These are phyloP conservation scores for Penicillium occitanis DNA, from an alignment of 2,329 filamentous ascomycete genomes.

Conservation along the genomic window DNA sequence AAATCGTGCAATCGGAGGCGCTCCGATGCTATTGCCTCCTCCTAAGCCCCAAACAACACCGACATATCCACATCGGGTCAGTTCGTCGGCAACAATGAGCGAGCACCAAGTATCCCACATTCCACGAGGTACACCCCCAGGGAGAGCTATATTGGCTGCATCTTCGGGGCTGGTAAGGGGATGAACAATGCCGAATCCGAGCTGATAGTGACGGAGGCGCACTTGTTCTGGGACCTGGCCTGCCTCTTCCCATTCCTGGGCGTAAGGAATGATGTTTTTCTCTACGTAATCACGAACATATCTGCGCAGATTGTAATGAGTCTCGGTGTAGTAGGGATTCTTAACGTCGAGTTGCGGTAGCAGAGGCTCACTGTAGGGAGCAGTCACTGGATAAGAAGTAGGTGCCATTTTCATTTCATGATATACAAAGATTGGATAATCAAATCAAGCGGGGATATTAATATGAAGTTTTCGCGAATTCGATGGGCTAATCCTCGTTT, in stretches of 20 bases:
- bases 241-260: constrained; percentile 64
- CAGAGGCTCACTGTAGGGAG: constrained; percentile 43
- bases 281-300: constrained; percentile 61
- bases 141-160: constrained; percentile 41
- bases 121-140: constrained; percentile 48
- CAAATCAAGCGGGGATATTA: neutral
- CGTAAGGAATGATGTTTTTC: constrained; percentile 56
- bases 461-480: neutral
- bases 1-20: constrained; percentile 63
- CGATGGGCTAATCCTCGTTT: neutral
- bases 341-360: constrained; percentile 48
- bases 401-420: constrained; percentile 10
- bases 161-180: constrained; percentile 41
- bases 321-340: constrained; percentile 61
- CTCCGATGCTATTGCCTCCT: constrained; percentile 62
- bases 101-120: constrained; percentile 60
- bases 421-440: neutral
- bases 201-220: constrained; percentile 38
- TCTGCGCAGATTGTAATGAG: constrained; percentile 59
- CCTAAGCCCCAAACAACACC: constrained; percentile 60
- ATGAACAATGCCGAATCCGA: constrained; percentile 42
- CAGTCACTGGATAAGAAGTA: constrained; percentile 27
- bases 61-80: constrained; percentile 55
- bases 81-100: constrained; percentile 58
- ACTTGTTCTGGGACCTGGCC: constrained; percentile 52